Percentiles rank a stretch among this genome's conserved stretches.
Evolutionary conservation across 208 protist genomes (phyloP).

Genomic region (Leptomonas seymouri): DNA sequence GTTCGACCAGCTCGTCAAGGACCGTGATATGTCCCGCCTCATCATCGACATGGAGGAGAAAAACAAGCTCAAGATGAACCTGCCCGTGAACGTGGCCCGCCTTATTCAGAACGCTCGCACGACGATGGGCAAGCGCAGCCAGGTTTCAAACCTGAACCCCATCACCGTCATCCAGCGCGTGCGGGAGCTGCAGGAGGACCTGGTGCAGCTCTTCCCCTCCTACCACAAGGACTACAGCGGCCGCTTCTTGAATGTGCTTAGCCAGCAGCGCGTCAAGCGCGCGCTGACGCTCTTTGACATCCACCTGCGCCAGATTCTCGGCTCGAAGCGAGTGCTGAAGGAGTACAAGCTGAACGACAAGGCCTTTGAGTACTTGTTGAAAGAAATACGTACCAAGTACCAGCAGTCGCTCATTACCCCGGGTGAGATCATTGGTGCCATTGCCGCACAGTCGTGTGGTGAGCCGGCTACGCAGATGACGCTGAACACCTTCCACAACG

Average conservation of each 20-base stretch:
- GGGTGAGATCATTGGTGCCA: slow-evolving; percentile 98
- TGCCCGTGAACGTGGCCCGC: slow-evolving; percentile 95
- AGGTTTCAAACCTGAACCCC: slow-evolving; percentile 94
- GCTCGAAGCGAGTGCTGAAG: slow-evolving; percentile 93
- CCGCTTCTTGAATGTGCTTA: slow-evolving; percentile 83
- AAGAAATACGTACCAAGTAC: slow-evolving; percentile 97
- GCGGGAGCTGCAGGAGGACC: slow-evolving; percentile 70
- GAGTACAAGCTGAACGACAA: slow-evolving; percentile 94
- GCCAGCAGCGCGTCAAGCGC: slow-evolving; percentile 93
- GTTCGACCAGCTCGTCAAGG: slow-evolving; percentile 87
- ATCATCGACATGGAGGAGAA: slow-evolving; percentile 70
- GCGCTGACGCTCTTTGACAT: slow-evolving; percentile 96
- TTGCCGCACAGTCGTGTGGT: slow-evolving; percentile 99
- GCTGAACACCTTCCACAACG: slow-evolving; percentile 99
- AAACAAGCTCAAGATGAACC: slow-evolving; percentile 72
- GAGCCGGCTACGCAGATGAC: slow-evolving; percentile 99
- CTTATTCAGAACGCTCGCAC: slow-evolving; percentile 97
- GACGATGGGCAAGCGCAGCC: slow-evolving; percentile 88
- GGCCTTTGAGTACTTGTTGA: slow-evolving; percentile 98
- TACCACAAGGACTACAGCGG: slow-evolving; percentile 69
- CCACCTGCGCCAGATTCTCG: slow-evolving; percentile 93
- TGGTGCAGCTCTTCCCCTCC: slow-evolving; percentile 82
- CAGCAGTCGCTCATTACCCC: slow-evolving; percentile 92
- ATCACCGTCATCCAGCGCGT: slow-evolving; percentile 82
- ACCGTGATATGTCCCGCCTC: slow-evolving; percentile 76